Conservation (phyloP, 2,329 filamentous ascomycete species). For the Tolypocladium nubicola region DNA sequence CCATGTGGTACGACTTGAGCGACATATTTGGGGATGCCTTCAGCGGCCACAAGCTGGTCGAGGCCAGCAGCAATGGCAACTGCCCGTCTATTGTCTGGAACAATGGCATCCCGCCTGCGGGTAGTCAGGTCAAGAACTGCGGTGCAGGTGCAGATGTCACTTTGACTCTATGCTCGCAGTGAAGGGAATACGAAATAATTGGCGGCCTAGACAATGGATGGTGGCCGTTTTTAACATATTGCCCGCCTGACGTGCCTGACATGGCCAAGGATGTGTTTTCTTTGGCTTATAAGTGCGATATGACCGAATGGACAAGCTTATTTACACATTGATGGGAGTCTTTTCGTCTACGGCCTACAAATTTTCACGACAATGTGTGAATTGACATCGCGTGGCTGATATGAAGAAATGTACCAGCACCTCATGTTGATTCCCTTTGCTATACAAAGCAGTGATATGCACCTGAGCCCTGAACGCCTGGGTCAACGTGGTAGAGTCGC, state of each 20-base stretch:
- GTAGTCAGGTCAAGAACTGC: constrained; percentile 27
- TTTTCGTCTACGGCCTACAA: too few species aligned
- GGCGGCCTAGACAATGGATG: too few species aligned
- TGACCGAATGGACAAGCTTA: too few species aligned
- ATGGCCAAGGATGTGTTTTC: background rate
- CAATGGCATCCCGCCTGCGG: constrained; percentile 21
- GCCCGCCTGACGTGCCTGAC: too few species aligned
- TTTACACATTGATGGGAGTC: too few species aligned
- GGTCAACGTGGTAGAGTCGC: background rate
- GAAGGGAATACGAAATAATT: background rate
- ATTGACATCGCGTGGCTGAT: too few species aligned
- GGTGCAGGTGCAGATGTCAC: constrained; percentile 18
- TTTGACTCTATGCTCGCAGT: constrained; percentile 21
- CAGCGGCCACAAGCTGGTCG: constrained; percentile 18
- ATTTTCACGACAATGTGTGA: too few species aligned
- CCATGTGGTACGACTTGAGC: constrained; percentile 29
- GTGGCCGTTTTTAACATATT: background rate
- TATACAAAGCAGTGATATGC: background rate
- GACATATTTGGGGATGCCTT: constrained; percentile 30
- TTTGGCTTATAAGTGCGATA: too few species aligned
- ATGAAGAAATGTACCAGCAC: too few species aligned
- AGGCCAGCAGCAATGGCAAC: constrained; percentile 14
- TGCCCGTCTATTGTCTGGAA: constrained; percentile 26
- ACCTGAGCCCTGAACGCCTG: background rate
- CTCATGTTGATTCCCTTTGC: background rate